Percentiles rank a stretch among this genome's conserved stretches.
Conservation (phyloP, 495 filamentous ascomycete species). For the Polyplosphaeria fusca region DNA sequence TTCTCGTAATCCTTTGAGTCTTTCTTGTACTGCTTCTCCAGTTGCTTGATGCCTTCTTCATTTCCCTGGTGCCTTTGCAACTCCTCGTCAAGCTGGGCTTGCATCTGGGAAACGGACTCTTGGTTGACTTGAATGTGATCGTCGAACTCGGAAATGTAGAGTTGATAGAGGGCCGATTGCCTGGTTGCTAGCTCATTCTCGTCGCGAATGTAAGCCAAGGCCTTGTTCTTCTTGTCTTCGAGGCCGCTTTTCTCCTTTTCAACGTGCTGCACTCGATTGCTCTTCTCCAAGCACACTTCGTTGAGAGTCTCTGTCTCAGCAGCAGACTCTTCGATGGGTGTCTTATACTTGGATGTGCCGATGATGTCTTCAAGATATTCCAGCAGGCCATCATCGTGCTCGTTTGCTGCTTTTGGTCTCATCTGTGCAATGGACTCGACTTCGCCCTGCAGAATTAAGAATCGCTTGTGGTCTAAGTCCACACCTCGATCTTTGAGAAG, state of each 20-base stretch:
- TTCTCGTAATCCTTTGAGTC: conserved; percentile 75
- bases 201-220: conserved; percentile 78
- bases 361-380: conserved; percentile 99
- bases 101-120: conserved; percentile 85
- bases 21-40: conserved; percentile 81
- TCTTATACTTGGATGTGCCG: conserved; percentile 95
- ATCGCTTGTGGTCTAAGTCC: conserved; percentile 96
- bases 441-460: conserved; percentile 94
- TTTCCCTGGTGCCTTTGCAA: conserved; percentile 88
- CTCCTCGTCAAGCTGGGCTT: conserved; percentile 80
- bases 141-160: conserved; percentile 80
- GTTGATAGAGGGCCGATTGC: conserved; percentile 84
- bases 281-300: conserved; percentile 92
- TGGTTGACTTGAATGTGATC: conserved; percentile 87
- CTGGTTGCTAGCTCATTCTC: conserved; percentile 91
- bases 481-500: conserved; percentile 86
- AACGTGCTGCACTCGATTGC: conserved; percentile 88
- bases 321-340: conserved; percentile 90
- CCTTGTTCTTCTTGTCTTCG: conserved; percentile 95
- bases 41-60: conserved; percentile 82
- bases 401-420: conserved; percentile 91
- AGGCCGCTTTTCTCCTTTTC: conserved; percentile 92
- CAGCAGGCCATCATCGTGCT: conserved; percentile 92
- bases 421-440: conserved; percentile 99
- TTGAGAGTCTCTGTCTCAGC: conserved; percentile 86